These are phyloP conservation scores for Dactylis glomerata DNA, from an alignment of 176 grass and related monocot genomes.

Conservation along the genomic window DNA sequence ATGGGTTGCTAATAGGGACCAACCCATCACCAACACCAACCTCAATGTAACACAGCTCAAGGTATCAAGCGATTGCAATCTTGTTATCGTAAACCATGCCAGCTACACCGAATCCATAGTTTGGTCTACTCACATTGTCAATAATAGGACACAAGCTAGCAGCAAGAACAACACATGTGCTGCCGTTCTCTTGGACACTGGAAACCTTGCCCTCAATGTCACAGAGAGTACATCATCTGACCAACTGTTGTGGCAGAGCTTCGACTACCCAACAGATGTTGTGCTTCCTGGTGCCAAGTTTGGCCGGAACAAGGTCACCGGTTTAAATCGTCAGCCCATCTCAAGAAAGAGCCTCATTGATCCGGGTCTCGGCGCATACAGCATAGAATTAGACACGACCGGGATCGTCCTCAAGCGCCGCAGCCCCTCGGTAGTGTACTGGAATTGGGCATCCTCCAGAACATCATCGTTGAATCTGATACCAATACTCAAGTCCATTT, in stretches of 20 bases:
- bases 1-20: neutral
- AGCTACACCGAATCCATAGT: neutral
- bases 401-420: neutral
- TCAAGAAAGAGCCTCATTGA: neutral
- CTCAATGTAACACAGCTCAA: neutral
- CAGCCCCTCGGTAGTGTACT: neutral
- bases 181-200: neutral
- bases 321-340: neutral
- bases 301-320: neutral
- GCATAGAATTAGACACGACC: neutral
- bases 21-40: neutral
- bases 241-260: slow-evolving; percentile 1
- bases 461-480: neutral
- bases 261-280: neutral
- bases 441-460: neutral
- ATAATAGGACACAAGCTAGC: neutral
- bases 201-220: neutral
- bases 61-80: neutral
- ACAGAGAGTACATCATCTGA: neutral
- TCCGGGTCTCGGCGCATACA: neutral
- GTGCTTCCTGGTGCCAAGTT: neutral
- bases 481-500: neutral
- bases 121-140: neutral
- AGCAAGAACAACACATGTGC: neutral
- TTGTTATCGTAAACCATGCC: neutral